Evolutionary conservation across 176 grass and related monocot genomes (phyloP).

Genomic region (Dactylis glomerata): DNA sequence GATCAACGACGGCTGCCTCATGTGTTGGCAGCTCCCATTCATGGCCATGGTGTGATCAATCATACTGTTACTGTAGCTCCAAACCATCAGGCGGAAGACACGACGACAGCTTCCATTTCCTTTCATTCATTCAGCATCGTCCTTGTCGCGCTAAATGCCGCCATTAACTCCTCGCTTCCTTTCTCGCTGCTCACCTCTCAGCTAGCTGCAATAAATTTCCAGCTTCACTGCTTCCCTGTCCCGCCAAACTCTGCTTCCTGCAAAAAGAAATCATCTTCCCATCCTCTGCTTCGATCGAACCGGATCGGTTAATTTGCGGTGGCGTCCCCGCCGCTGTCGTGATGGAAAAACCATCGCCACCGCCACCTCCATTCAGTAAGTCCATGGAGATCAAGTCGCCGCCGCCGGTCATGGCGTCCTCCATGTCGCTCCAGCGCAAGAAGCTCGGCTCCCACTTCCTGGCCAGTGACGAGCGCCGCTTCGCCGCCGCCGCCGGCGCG

Average conservation of each 20-base stretch:
- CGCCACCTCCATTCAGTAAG: not conserved
- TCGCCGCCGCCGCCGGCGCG: not conserved
- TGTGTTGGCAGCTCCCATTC: not conserved
- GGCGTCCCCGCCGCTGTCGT: not conserved
- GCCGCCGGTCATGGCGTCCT: not conserved
- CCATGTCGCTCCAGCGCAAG: slow-evolving; percentile 25
- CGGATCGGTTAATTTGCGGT: not conserved
- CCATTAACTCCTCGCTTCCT: not conserved
- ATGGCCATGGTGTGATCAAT: not conserved
- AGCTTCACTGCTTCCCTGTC: not conserved
- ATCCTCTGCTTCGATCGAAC: not conserved
- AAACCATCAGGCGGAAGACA: not conserved
- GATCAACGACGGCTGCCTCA: not conserved
- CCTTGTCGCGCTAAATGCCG: not conserved
- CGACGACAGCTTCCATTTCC: not conserved
- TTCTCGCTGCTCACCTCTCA: not conserved
- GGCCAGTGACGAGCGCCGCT: slow-evolving; percentile 59
- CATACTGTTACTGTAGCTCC: not conserved
- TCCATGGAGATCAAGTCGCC: slow-evolving; percentile 67
- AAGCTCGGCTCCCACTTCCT: slow-evolving; percentile 70
- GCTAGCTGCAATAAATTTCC: not conserved
- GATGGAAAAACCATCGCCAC: slow-evolving; percentile 3
- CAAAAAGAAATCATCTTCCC: not conserved
- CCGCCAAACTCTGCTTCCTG: not conserved
- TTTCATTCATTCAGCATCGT: not conserved